phyloP scores from a whole-genome alignment of 1,284 basidiomycete species.

The Ustilago loliicola region DNA sequence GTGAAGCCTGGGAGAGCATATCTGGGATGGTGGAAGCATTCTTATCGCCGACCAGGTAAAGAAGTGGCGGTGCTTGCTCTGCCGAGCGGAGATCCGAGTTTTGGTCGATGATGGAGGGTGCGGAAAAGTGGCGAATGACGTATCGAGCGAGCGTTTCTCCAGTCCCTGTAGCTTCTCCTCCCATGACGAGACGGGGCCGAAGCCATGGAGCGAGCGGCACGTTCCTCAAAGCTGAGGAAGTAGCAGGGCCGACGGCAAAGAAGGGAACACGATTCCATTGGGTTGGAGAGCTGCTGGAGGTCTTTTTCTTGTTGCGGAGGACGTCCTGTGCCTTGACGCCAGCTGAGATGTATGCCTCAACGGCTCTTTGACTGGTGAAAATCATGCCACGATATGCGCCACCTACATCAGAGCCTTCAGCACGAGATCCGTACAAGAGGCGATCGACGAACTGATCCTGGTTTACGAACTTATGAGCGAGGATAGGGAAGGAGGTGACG shows the following conservation, averaged over 20 bases:
- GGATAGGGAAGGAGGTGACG: conserved; percentile 61
- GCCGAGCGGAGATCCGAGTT: conserved; percentile 17
- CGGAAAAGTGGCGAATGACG: conserved; percentile 52
- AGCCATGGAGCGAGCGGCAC: conserved; percentile 52
- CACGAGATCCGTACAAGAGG: conserved; percentile 41
- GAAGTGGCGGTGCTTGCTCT: conserved; percentile 36
- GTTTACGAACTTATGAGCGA: conserved; percentile 52
- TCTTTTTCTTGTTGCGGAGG: conserved; percentile 26
- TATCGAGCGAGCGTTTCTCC: conserved; percentile 61
- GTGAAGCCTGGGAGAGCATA: conserved; percentile 39
- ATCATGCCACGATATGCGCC: conserved; percentile 59
- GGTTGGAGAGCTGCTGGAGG: conserved; percentile 36
- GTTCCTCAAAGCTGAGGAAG: conserved; percentile 47
- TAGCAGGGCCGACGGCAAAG: conserved; percentile 68
- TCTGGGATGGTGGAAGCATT: conserved; percentile 55
- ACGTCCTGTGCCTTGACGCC: conserved; percentile 37
- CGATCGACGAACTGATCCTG: conserved; percentile 47
- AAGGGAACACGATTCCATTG: conserved; percentile 63
- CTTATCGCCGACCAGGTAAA: conserved; percentile 67
- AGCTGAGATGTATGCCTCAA: conserved; percentile 63
- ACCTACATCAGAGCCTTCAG: not conserved
- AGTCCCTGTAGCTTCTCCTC: conserved; percentile 62
- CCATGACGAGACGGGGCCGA: conserved; percentile 54
- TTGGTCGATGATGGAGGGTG: conserved; percentile 31
- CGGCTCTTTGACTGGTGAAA: conserved; percentile 64